Evolutionary conservation across 2,329 filamentous ascomycete genomes (phyloP), one percentile per base, ranked within the genome.

Genomic region (Claviceps sp.): DNA sequence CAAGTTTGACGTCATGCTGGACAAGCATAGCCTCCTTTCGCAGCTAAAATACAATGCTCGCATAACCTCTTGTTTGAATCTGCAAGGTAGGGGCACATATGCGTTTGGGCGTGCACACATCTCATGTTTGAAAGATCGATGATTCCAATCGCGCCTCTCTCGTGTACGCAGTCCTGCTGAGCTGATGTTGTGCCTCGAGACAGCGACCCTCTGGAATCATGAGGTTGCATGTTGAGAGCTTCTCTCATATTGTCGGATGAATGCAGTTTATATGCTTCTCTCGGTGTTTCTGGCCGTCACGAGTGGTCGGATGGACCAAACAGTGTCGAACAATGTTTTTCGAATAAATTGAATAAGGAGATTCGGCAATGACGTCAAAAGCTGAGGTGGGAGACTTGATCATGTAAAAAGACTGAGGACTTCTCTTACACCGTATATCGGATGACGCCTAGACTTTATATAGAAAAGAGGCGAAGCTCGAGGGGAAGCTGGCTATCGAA

Each of bases 51-150:
- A 50, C 62, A 64, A 16, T 57, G 55, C 16, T 50, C 52, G 54
- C 62, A 64, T 9, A 64, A 54, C 5, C 48, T 54, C 11, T 55
- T 54, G 40, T 61, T 62, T 46, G 61, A 63, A 53, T 64, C 62
- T 8, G 60, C 58, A 14, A 64, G 54, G 43, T 56, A 60, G 4
- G 60, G 59, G 49, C 62, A 64, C 14, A 56, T 41, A 44, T 64
- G 62, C 11, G 59, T 61, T 18, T 53, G 40, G 11, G 55, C 50
- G 45, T 64, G 62, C 16, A 60, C 61, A 49, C 62, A 64, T 45
- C 51, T 58, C 50, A 62, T 63, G 58, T 64, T 64, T 7, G 62
- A 59, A 13, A 58, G 47, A 13, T 51, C 55, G 41, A 51, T 34
- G 30, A 60, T 55, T 41, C 50, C 55, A 18, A 54, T 30, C 24